phyloP scores from a whole-genome alignment of 73 alveolate species.

The Paramecium caudatum region DNA sequence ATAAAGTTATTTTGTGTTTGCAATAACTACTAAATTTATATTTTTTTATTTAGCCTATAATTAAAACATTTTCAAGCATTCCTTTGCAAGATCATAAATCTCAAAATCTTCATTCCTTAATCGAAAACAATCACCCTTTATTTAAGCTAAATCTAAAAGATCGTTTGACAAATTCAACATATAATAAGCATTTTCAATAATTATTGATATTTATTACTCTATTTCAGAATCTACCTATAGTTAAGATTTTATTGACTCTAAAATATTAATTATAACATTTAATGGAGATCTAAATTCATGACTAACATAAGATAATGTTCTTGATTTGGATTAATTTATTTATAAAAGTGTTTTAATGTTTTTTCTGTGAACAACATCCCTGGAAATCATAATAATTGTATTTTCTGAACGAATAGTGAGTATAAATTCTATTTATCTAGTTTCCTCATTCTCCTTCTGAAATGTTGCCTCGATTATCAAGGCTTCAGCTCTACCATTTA shows the following conservation, averaged over 20 bases:
- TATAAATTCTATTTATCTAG: not conserved
- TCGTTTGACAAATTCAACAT: conserved; percentile 68
- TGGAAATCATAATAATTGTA: not conserved
- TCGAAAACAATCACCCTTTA: conserved; percentile 55
- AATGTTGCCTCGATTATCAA: not conserved
- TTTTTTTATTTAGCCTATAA: conserved; percentile 56
- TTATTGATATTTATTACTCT: conserved; percentile 37
- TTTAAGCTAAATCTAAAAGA: conserved; percentile 70
- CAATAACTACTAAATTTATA: not conserved
- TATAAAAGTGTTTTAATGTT: conserved; percentile 44
- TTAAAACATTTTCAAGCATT: conserved; percentile 67
- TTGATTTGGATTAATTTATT: conserved; percentile 62
- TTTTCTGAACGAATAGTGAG: not conserved
- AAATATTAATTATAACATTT: conserved; percentile 46
- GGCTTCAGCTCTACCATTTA: not conserved
- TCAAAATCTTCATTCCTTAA: conserved; percentile 18
- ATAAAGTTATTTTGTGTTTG: not conserved
- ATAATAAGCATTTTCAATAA: conserved; percentile 60
- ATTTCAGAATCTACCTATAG: conserved; percentile 7
- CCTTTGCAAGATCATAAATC: not conserved
- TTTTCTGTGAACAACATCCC: conserved; percentile 25
- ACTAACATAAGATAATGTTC: conserved; percentile 67
- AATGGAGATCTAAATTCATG: conserved; percentile 74
- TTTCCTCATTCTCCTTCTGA: not conserved
- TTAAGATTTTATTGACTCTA: conserved; percentile 21